Evolutionary conservation across 2,329 filamentous ascomycete species (phyloP).

Genomic region (Fusarium sp.): DNA sequence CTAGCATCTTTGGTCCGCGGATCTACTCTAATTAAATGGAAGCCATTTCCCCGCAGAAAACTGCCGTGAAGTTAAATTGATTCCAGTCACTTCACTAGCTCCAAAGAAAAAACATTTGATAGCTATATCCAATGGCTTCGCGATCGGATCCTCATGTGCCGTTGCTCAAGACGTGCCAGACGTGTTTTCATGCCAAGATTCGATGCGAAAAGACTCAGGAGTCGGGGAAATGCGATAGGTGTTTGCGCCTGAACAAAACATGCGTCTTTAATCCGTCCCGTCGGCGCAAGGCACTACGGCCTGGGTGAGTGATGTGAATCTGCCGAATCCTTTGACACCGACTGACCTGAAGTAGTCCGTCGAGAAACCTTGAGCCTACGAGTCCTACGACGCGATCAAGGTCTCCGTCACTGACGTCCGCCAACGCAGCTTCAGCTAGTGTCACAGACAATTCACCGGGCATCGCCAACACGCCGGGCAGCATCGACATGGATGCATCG

Average conservation of each 20-base stretch:
- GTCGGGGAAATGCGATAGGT: conserved; percentile 54
- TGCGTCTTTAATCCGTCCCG: conserved; percentile 54
- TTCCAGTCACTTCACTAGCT: conserved; percentile 4
- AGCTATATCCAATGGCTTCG: conserved; percentile 25
- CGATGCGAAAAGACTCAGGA: conserved; percentile 54
- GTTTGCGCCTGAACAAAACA: conserved; percentile 52
- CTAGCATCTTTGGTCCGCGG: conserved; percentile 2
- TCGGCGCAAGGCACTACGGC: conserved; percentile 45
- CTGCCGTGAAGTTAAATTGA: conserved; percentile 3
- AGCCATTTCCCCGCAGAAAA: conserved; percentile 14
- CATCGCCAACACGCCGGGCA: conserved; percentile 14
- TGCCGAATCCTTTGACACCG: not conserved
- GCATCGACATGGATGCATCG: conserved; percentile 37
- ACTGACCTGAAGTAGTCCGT: conserved; percentile 14
- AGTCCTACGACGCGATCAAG: conserved; percentile 25
- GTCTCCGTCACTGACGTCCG: conserved; percentile 36
- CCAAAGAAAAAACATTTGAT: conserved; percentile 1
- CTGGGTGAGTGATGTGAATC: conserved; percentile 25
- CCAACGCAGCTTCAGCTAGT: conserved; percentile 20
- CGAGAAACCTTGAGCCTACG: conserved; percentile 28
- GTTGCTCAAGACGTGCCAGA: conserved; percentile 54
- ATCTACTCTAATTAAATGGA: conserved; percentile 16
- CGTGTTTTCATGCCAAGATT: conserved; percentile 57
- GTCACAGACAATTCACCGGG: conserved; percentile 12
- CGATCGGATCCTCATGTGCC: conserved; percentile 22